Evolutionary conservation across 108 stramenopile species (phyloP).

Genomic region (Nitzschia sp.): DNA sequence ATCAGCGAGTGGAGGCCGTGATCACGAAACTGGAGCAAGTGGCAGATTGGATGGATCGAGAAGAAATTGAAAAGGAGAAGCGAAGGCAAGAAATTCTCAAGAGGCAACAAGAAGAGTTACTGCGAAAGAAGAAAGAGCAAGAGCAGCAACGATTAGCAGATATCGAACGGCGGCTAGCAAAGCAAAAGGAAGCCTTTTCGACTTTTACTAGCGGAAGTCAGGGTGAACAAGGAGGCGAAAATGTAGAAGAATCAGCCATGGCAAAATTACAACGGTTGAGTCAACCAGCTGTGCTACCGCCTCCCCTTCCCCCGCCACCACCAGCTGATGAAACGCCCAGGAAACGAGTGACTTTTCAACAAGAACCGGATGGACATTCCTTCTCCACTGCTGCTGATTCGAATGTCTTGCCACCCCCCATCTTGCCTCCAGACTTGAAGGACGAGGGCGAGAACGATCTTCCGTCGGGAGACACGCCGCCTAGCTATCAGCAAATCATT

Average conservation of each 20-base stretch:
- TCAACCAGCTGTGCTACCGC: conserved; percentile 24
- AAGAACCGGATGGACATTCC: conserved; percentile 36
- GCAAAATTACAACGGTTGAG: conserved; percentile 41
- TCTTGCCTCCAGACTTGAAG: conserved; percentile 25
- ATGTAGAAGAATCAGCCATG: conserved; percentile 40
- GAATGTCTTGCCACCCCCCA: conserved; percentile 20
- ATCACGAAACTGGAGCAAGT: conserved; percentile 67
- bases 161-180: conserved; percentile 13
- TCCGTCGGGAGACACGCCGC: conserved; percentile 7
- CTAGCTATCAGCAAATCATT: conserved; percentile 24
- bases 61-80: conserved; percentile 56
- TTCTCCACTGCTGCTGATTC: conserved; percentile 1
- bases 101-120: conserved; percentile 46
- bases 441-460: conserved; percentile 9
- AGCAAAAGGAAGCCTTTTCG: conserved; percentile 15
- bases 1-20: conserved; percentile 59
- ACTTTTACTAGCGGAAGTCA: background rate
- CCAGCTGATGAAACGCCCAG: background rate
- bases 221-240: background rate
- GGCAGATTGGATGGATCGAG: conserved; percentile 71
- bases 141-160: conserved; percentile 30
- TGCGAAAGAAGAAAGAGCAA: conserved; percentile 39
- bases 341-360: conserved; percentile 15
- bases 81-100: conserved; percentile 44
- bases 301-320: conserved; percentile 2